Base-by-base conservation (phyloP, 257 asterid species). In the Solanum piurae region DNA sequence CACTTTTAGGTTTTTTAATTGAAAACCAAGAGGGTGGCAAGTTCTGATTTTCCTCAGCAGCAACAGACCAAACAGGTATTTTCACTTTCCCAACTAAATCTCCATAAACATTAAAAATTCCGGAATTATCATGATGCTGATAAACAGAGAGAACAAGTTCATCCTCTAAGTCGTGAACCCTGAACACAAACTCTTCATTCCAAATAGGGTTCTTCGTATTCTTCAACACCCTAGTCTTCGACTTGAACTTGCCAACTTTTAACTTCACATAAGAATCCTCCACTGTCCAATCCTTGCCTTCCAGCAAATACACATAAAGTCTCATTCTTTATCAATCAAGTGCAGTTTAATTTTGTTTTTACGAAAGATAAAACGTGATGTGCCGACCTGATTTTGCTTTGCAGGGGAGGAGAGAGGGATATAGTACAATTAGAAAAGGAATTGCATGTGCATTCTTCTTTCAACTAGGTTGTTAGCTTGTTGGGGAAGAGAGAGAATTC, bases 131-230 rank as follows among this genome's bases (percentile, higher is more conserved):
- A 62, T 83, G 90, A 88, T 91, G 73, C 23, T 89, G 90, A 85
- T 91, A 93, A 23, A 93, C 94, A 38, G 97, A 93, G 9, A 94
- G 83, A 87, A 93, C 93, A 38, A 95, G 92, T 33, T 95, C 94
- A 2, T 94, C 98, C 87, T 91, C 95, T 90, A 94, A 90, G 87
- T 94, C 95, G 79, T 89, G 83, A 20, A 93, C 98, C 69, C 92
- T 89, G 87, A 96, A 96, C 71, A 89, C 95, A 85, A 96, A 96
- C 92, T 95, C 99, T 87, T 96, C 99, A 12, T 96, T 94, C 99
- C 96, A 96, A 60, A 94, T 52, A 10, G 98, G 98, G 83, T 89
- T 92, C 13, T 84, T 86, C 0, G 91, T 88, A 87, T 92, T 87
- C 91, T 89, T 95, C 90, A 94, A 36, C 85, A 93, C 83, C 86